phyloP scores from a whole-genome alignment of 306 rosid species.

The Lablab purpureus region DNA sequence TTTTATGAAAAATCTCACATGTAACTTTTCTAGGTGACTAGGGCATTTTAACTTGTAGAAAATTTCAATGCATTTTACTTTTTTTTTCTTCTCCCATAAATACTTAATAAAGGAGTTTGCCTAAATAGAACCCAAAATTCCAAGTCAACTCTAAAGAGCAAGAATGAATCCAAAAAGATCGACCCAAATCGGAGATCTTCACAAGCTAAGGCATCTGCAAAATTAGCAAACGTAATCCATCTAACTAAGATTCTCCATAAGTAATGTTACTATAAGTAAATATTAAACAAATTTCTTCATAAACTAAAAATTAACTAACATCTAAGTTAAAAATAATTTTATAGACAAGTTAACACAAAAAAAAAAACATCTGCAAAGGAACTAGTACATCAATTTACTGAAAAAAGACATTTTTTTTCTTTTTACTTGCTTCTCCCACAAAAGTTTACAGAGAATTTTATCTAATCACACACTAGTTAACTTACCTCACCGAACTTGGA shows the following conservation, averaged over 20 bases:
- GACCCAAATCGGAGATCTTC: slow-evolving; percentile 27
- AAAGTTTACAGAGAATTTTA: too few species aligned
- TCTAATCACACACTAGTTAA: background rate
- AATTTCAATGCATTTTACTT: background rate
- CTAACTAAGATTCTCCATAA: too few species aligned
- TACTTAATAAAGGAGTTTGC: background rate
- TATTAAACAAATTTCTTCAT: too few species aligned
- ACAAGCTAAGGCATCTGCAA: background rate
- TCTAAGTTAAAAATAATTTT: too few species aligned
- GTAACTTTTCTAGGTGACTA: background rate
- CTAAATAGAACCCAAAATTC: background rate
- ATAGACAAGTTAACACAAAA: too few species aligned
- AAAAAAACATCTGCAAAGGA: too few species aligned
- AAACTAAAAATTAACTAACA: too few species aligned
- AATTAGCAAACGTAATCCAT: background rate
- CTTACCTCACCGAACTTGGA: slow-evolving; percentile 85
- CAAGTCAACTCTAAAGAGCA: background rate
- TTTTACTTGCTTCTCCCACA: too few species aligned
- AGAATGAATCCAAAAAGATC: background rate
- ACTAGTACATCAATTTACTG: too few species aligned
- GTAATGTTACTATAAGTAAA: too few species aligned
- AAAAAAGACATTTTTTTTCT: too few species aligned
- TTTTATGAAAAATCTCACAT: background rate
- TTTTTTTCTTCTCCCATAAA: background rate
- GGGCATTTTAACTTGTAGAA: background rate